phyloP scores from a whole-genome alignment of 2,329 filamentous ascomycete genomes.

The Arachnomyces sp. region DNA sequence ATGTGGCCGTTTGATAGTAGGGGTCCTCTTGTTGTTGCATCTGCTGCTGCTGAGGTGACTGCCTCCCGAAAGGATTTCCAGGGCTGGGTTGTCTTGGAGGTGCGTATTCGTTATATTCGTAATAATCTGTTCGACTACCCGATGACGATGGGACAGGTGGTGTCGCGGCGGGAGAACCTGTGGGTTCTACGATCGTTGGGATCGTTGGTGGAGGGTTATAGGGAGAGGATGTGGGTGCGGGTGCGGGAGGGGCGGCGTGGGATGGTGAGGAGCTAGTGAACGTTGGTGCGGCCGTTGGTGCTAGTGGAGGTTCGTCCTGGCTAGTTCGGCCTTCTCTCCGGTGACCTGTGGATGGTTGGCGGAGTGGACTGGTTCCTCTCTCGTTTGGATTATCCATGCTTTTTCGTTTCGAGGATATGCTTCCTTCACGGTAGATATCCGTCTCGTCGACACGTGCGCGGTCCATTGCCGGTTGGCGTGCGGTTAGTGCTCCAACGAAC shows the following conservation, averaged over 20 bases:
- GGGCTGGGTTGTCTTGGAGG: neutral
- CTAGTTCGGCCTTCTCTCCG: constrained; percentile 22
- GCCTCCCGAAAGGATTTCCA: neutral
- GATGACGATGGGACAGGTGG: neutral
- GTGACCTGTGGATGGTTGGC: constrained; percentile 33
- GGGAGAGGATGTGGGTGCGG: constrained; percentile 9
- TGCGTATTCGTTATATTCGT: constrained; percentile 2
- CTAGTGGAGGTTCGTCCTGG: constrained; percentile 7
- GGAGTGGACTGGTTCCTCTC: constrained; percentile 18
- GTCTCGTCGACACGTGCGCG: constrained; percentile 20
- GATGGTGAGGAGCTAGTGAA: constrained; percentile 2
- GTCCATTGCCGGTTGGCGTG: constrained; percentile 25
- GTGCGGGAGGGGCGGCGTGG: constrained; percentile 11
- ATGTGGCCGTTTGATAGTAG: constrained; percentile 7
- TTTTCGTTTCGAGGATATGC: constrained; percentile 17
- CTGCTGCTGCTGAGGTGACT: neutral
- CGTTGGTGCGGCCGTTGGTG: constrained; percentile 7
- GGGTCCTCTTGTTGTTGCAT: constrained; percentile 6
- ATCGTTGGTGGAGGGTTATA: constrained; percentile 8
- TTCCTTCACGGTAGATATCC: constrained; percentile 21
- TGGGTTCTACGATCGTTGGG: neutral
- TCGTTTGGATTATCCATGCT: constrained; percentile 19
- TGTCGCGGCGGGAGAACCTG: constrained; percentile 2
- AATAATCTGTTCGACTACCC: constrained; percentile 1
- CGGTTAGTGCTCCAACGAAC: constrained; percentile 26